Evolutionary conservation across 257 asterid species (phyloP), one percentile per base, ranked within the genome.

Genomic region (Cynanchum wilfordii): DNA sequence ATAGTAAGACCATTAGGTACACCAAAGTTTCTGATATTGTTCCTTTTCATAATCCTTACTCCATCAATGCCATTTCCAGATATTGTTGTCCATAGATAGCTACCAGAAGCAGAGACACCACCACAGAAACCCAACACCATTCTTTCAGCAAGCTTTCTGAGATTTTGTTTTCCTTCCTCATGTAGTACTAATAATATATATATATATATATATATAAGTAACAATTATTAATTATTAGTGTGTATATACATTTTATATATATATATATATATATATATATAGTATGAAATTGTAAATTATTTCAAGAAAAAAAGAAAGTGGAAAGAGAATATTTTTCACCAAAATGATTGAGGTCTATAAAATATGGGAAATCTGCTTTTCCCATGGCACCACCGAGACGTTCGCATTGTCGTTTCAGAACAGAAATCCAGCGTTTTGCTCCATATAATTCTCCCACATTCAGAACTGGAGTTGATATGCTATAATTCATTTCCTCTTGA

Each of bases 371-470:
- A 55, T 73, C 51, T 12, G 50, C 45, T 49, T 7, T 52, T 2
- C 73, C 68, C 60, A 56, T 3, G 24, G 72, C 59, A 22, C 50
- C 54, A 13, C 80, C 77, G 22, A 84, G 33, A 9, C 90, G 88
- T 62, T 85, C 83, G 57, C 85, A 87, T 68, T 87, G 84, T 3
- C 83, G 78, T 11, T 73, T 75, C 4, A 90, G 86, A 68, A 82
- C 68, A 1, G 95, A 68, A 1, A 84, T 29, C 93, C 95, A 90
- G 2, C 96, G 86, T 2, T 68, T 80, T 1, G 90, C 89, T n/a
- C 95, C 89, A 30, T 86, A 90, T 4, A 88, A 95, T 2, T 85
- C 78, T 7, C 90, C 91, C 0, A 87, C 73, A 2, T 74, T 60
- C 1, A 90, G 67, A 13, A 90, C 66, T 20, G 89, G 80, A 64